Percentiles rank a stretch among this genome's conserved stretches.
These are phyloP conservation scores for Daldinia eschscholtzii DNA, from an alignment of 2,329 filamentous ascomycete species.

Conservation along the genomic window DNA sequence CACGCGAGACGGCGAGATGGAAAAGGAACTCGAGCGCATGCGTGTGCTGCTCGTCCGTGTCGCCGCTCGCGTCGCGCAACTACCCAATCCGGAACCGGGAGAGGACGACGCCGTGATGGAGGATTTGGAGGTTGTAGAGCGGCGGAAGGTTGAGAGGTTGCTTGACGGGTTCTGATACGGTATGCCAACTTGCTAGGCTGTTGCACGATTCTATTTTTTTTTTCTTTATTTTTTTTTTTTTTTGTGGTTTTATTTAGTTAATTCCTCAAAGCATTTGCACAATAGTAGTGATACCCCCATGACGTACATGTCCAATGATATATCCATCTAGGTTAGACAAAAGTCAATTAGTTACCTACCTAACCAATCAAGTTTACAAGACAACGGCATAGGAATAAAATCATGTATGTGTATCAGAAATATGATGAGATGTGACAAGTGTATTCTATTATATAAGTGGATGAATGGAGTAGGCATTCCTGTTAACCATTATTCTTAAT, in stretches of 20 bases:
- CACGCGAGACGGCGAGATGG: slow-evolving; percentile 73
- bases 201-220: not conserved
- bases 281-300: slow-evolving; percentile 34
- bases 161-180: slow-evolving; percentile 53
- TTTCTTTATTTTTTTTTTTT: not conserved
- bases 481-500: not conserved
- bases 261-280: slow-evolving; percentile 7
- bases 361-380: not conserved
- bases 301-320: not conserved
- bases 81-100: slow-evolving; percentile 50
- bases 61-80: slow-evolving; percentile 62
- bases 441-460: not conserved
- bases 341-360: not conserved
- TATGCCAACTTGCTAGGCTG: not conserved
- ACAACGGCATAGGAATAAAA: not conserved
- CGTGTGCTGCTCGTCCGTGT: slow-evolving; percentile 72
- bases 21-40: slow-evolving; percentile 75
- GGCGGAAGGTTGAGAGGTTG: slow-evolving; percentile 58
- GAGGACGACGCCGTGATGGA: slow-evolving; percentile 49
- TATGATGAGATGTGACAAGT: not conserved
- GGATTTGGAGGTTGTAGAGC: slow-evolving; percentile 57
- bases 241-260: not conserved
- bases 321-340: not conserved
- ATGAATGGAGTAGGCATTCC: slow-evolving; percentile 1
- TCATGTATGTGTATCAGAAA: not conserved